A percentile compares a stretch with the other conserved stretches of the same genome.
Evolutionary conservation across 176 grass and related monocot species (phyloP).

Genomic region (Oryza nivara): DNA sequence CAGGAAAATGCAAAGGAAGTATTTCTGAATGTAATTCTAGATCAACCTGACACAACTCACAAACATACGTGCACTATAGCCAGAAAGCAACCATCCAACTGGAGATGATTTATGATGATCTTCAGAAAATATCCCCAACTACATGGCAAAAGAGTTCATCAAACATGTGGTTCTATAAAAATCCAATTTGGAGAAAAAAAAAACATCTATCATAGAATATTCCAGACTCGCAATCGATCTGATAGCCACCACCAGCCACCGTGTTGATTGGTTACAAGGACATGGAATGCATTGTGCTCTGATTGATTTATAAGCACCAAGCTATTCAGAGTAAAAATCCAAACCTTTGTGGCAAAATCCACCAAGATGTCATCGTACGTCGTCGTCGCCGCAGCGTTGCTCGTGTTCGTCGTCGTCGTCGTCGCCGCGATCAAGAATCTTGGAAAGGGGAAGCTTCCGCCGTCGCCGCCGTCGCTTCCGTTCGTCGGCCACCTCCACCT

Average conservation of each 20-base stretch:
- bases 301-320: not conserved
- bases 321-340: not conserved
- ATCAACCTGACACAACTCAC: not conserved
- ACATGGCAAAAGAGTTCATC: not conserved
- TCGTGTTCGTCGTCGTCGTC: not conserved
- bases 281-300: not conserved
- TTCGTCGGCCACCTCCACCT: conserved; percentile 52
- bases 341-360: not conserved
- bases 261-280: not conserved
- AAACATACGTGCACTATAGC: not conserved
- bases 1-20: not conserved
- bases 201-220: not conserved
- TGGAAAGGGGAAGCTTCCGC: conserved; percentile 38
- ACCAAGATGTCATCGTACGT: not conserved
- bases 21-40: not conserved
- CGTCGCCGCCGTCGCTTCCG: conserved; percentile 52
- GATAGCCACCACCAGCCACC: not conserved
- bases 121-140: not conserved
- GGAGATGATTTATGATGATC: not conserved
- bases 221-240: not conserved
- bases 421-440: not conserved
- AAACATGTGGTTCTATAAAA: not conserved
- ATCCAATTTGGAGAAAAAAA: not conserved
- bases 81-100: not conserved
- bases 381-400: not conserved